These are phyloP conservation scores for Trichoderma sp. DNA, from an alignment of 2,329 filamentous ascomycete species.

Conservation along the genomic window DNA sequence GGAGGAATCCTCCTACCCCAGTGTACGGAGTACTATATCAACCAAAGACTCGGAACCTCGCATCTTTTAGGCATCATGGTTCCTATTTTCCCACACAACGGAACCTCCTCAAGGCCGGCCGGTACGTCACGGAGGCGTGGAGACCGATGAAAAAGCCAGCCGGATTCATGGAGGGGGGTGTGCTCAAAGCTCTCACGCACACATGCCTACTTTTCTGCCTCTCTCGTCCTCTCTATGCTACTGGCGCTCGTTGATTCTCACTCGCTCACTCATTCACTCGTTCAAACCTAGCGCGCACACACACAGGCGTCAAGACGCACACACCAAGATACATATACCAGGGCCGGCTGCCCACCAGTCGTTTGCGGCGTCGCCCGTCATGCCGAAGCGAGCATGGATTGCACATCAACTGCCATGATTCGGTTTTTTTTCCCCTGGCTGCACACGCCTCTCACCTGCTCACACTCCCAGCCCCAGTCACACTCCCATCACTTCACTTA, in stretches of 20 bases:
- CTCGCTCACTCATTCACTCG: neutral
- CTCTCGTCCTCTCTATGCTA: neutral
- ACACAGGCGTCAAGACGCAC: neutral
- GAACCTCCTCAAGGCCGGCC: neutral
- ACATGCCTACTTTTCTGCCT: neutral
- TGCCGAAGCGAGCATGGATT: neutral
- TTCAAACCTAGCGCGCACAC: neutral
- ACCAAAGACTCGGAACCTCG: neutral
- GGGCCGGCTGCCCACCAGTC: neutral
- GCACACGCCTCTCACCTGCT: neutral
- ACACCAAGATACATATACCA: slow-evolving; percentile 3
- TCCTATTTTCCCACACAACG: neutral
- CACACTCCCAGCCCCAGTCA: neutral
- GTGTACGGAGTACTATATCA: neutral
- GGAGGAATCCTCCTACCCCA: slow-evolving; percentile 7
- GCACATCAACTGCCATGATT: neutral
- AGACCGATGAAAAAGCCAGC: neutral
- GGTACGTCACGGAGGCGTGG: slow-evolving; percentile 1
- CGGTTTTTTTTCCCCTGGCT: neutral
- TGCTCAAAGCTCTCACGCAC: neutral
- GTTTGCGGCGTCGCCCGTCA: neutral
- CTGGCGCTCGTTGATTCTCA: neutral
- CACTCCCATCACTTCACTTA: slow-evolving; percentile 9
- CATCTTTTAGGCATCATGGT: neutral
- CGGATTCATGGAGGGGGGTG: neutral